Base-by-base conservation (phyloP, 2,329 filamentous ascomycete species). In the Microsporum audouinii region DNA sequence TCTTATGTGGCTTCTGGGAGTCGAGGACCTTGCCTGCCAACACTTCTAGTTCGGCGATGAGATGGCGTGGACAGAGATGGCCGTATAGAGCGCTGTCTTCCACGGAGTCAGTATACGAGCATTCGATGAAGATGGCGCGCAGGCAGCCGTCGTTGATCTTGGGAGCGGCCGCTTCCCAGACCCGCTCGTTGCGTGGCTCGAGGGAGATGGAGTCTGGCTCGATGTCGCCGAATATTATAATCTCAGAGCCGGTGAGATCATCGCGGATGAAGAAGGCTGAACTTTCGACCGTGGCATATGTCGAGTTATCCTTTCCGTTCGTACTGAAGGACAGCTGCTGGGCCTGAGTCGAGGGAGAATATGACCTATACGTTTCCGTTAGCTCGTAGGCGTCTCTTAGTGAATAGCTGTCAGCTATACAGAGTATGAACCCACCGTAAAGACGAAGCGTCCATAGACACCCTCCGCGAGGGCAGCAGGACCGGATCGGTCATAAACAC, bases 161-260 rank as follows among this genome's bases (percentile, higher is more conserved):
- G 6, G 87, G 87, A 0, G 91, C 92, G 0, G 92, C 92, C 69
- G 94, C 88, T 65, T 84, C 82, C 94, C 94, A 99, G 12, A 99
- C 84, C 12, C 80, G 78, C n/a, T 81, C 76, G 66, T 94, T 97
- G 29, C 91, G 85, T 0, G 92, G 91, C 1, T 84, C 87, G 1
- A 92, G 75, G 0, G 90, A 95, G 31, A 97, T 75, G 6, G 85
- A 87, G 73, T 99, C 94, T 0, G 94, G 91, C 70, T 99, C 94
- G 41, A 97, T 89, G 66, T 99, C 94, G 17, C 94, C 94, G 71
- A 96, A 97, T 57, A 99, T 88, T 63, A 99, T 82, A 2, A 97
- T 83, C 73, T 99, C 92, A 36, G 82, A 82, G 1, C 83, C 82
- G 0, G 84, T 88, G 0, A 76, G 71, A 38, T 86, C 78, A 63